Conservation (phyloP, 129 eudicot genomes). For the Oenanthe sinensis region DNA sequence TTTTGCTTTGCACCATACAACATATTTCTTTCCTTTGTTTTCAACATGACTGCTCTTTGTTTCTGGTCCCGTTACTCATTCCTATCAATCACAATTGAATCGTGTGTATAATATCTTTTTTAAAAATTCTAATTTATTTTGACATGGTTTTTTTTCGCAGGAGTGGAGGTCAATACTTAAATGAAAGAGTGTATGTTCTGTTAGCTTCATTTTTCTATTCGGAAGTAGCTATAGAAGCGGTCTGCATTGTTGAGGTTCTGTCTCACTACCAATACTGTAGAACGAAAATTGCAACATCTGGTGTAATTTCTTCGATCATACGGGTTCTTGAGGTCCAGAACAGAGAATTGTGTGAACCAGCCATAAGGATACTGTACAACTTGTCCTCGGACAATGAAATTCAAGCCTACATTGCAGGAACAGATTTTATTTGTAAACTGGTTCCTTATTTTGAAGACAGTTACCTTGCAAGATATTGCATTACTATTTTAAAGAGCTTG, state of each 20-base stretch:
- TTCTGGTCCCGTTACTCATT: not conserved
- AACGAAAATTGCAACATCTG: conserved; percentile 34
- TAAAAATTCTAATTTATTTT: not conserved
- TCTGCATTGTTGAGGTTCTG: conserved; percentile 49
- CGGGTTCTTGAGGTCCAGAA: conserved; percentile 46
- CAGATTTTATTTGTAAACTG: conserved; percentile 45
- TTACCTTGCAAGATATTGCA: conserved; percentile 36
- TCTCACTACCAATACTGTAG: conserved; percentile 31
- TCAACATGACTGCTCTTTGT: not conserved
- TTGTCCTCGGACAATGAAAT: conserved; percentile 32
- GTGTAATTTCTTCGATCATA: conserved; percentile 32
- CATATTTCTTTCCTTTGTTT: not conserved
- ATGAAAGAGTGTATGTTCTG: conserved; percentile 43
- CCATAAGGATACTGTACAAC: conserved; percentile 50
- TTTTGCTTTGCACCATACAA: not conserved
- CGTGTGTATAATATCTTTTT: too few species aligned
- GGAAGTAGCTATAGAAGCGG: conserved; percentile 49
- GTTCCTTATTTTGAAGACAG: conserved; percentile 48
- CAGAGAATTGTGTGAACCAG: conserved; percentile 33
- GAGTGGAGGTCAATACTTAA: conserved; percentile 23
- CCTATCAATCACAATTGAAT: not conserved
- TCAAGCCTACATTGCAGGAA: conserved; percentile 27
- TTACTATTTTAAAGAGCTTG: conserved; percentile 47
- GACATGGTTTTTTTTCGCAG: conserved; percentile 23
- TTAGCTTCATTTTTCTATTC: conserved; percentile 56